Evolutionary conservation across 176 grass and related monocot species (phyloP).

Genomic region (Paspalum vaginatum): DNA sequence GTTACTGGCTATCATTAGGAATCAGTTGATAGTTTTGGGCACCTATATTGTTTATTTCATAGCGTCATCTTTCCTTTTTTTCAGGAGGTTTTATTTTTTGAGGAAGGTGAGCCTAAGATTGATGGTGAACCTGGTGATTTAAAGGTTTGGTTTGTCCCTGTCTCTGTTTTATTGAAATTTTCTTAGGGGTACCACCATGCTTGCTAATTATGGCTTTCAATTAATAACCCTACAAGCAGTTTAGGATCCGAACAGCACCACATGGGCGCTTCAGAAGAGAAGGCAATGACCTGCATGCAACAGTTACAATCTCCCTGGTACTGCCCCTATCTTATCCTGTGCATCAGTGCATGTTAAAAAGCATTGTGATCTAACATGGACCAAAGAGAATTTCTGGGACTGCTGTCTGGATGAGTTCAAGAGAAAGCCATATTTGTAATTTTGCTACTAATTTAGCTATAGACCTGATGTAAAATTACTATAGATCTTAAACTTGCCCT

Average conservation of each 20-base stretch:
- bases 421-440: background rate
- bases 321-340: slow-evolving; percentile 21
- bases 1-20: background rate
- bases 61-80: slow-evolving; percentile 16
- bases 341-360: slow-evolving; percentile 8
- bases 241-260: slow-evolving; percentile 81
- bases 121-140: slow-evolving; percentile 97
- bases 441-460: background rate
- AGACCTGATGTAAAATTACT: background rate
- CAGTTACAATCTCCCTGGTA: slow-evolving; percentile 87
- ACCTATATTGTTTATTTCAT: slow-evolving; percentile 1
- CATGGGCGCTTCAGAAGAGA: slow-evolving; percentile 86
- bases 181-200: background rate
- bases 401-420: background rate
- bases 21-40: slow-evolving; percentile 10
- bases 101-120: slow-evolving; percentile 97
- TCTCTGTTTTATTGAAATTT: slow-evolving; percentile 4
- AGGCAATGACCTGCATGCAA: slow-evolving; percentile 88
- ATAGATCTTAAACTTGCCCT: background rate
- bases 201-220: slow-evolving; percentile 37
- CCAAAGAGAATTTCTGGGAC: background rate
- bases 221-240: slow-evolving; percentile 62
- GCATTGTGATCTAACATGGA: background rate
- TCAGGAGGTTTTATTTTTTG: slow-evolving; percentile 91
- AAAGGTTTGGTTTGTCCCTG: slow-evolving; percentile 57